Conservation (phyloP, 2,329 filamentous ascomycete genomes). For the Ceratocystis eucalypticola region DNA sequence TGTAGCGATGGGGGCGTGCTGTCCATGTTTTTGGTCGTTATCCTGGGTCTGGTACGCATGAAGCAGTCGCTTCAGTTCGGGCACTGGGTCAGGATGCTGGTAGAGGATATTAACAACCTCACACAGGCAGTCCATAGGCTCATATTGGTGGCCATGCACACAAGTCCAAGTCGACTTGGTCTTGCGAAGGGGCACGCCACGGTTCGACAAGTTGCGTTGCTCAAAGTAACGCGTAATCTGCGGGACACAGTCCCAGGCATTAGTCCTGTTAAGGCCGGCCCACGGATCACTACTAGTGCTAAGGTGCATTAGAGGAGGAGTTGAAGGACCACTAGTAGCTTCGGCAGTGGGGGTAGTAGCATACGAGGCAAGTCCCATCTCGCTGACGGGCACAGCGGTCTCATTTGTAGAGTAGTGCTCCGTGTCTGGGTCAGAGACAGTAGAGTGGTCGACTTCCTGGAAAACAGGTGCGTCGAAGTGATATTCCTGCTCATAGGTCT, state of each 20-base stretch:
- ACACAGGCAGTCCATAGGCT: slow-evolving; percentile 40
- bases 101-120: slow-evolving; percentile 41
- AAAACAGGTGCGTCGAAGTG: not conserved
- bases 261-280: slow-evolving; percentile 59
- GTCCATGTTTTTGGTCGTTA: not conserved
- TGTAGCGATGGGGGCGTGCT: slow-evolving; percentile 7
- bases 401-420: slow-evolving; percentile 5
- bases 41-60: slow-evolving; percentile 42
- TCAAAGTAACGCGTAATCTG: slow-evolving; percentile 83
- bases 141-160: slow-evolving; percentile 43
- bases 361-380: slow-evolving; percentile 26
- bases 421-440: not conserved
- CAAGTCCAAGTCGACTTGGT: slow-evolving; percentile 74
- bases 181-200: not conserved
- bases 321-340: slow-evolving; percentile 32
- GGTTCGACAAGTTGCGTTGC: slow-evolving; percentile 25
- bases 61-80: slow-evolving; percentile 55
- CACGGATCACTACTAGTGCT: slow-evolving; percentile 47
- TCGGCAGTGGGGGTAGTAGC: slow-evolving; percentile 24
- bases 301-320: slow-evolving; percentile 30
- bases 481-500: not conserved
- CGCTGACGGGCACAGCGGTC: slow-evolving; percentile 1
- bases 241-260: slow-evolving; percentile 87
- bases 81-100: slow-evolving; percentile 55
- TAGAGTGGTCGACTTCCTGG: slow-evolving; percentile 3